phyloP scores from a whole-genome alignment of 768 basidiomycete genomes.

The Pisolithus orientalis region DNA sequence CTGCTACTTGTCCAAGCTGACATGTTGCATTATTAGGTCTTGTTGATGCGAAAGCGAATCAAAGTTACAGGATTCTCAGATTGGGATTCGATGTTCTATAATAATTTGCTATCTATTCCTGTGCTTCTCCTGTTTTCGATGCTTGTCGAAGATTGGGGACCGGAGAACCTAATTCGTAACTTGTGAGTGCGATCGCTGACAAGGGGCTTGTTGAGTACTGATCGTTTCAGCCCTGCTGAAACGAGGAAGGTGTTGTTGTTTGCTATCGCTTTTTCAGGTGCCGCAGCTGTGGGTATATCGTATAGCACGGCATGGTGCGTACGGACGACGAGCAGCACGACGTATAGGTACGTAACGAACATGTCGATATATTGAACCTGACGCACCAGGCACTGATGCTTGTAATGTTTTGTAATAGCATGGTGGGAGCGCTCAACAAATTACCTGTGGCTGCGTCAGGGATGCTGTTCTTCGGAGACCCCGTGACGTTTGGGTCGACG shows the following conservation, averaged over 20 bases:
- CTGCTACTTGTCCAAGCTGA: constrained; percentile 1
- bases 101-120: constrained; percentile 92
- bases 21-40: constrained; percentile 53
- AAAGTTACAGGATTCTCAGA: constrained; percentile 93
- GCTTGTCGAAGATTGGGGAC: constrained; percentile 84
- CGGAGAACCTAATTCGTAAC: constrained; percentile 67
- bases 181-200: constrained; percentile 59
- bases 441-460: constrained; percentile 98
- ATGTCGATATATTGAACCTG: background rate
- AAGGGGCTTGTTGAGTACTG: background rate
- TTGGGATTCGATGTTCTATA: constrained; percentile 99
- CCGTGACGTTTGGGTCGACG: constrained; percentile 81
- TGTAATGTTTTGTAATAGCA: constrained; percentile 38
- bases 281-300: constrained; percentile 94
- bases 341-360: constrained; percentile 68
- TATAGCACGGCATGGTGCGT: constrained; percentile 99
- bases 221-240: constrained; percentile 62
- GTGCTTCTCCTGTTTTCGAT: constrained; percentile 79
- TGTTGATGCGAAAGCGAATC: constrained; percentile 95
- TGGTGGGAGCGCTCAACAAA: constrained; percentile 98
- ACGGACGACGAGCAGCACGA: constrained; percentile 91
- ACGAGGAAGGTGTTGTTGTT: constrained; percentile 72
- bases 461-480: constrained; percentile 94
- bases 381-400: constrained; percentile 6
- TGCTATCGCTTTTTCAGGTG: constrained; percentile 95